Evolutionary conservation across 257 asterid species (phyloP).

Genomic region (Solanum habrochaites): DNA sequence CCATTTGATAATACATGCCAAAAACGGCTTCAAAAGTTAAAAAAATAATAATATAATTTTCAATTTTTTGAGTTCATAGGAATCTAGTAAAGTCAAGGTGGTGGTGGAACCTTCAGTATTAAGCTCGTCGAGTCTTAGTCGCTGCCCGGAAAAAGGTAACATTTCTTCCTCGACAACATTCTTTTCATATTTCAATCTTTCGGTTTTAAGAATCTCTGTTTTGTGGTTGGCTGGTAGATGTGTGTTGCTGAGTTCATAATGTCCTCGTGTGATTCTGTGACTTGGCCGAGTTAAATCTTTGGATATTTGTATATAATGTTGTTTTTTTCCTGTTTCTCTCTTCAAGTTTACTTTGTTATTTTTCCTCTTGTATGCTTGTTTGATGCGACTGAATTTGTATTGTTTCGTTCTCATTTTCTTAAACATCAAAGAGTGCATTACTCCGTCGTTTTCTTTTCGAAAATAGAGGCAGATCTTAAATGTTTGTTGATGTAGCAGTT

Average conservation of each 20-base stretch:
- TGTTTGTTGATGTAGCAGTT: no score
- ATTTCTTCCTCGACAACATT: neutral
- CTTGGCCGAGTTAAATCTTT: neutral
- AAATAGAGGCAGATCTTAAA: no score
- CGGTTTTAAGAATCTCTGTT: neutral
- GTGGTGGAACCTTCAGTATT: neutral
- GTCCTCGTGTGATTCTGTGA: neutral
- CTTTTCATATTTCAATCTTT: no score
- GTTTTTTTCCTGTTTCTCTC: neutral
- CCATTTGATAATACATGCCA: neutral
- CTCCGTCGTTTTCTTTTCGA: no score
- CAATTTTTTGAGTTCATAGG: neutral
- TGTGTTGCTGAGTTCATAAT: neutral
- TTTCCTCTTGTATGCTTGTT: no score
- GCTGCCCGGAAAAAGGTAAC: neutral
- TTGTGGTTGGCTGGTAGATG: neutral
- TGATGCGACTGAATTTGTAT: no score
- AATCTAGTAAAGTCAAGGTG: neutral
- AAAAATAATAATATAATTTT: no score
- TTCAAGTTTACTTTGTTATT: no score
- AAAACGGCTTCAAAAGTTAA: neutral
- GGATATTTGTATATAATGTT: neutral
- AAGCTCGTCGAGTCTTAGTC: neutral
- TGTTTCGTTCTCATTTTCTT: no score
- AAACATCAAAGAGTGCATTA: no score